A percentile compares a stretch with the other conserved stretches of the same genome.
phyloP scores from a whole-genome alignment of 306 rosid species.

The Lathyrus sativus region DNA sequence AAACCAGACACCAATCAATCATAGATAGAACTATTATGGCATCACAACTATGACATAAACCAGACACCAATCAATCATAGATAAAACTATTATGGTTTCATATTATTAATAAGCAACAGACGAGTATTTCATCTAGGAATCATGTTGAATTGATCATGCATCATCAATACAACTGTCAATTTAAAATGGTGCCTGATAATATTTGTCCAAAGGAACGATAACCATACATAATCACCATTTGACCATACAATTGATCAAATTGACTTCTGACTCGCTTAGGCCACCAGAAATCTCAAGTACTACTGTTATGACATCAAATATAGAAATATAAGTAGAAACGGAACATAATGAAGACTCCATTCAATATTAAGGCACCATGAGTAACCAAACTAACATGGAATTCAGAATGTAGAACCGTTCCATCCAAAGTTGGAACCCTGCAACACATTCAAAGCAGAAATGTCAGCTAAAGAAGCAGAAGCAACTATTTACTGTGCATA shows the following conservation, averaged over 20 bases:
- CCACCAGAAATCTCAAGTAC: constrained; percentile 17
- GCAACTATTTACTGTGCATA: neutral
- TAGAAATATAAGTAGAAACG: constrained; percentile 9
- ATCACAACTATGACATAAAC: constrained; percentile 6
- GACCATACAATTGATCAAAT: constrained; percentile 19
- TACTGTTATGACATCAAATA: constrained; percentile 29
- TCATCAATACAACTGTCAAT: constrained; percentile 24
- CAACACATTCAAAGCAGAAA: constrained; percentile 40
- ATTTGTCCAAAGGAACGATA: constrained; percentile 19
- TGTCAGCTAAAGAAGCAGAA: neutral
- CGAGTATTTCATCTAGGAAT: constrained; percentile 9
- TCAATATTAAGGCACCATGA: constrained; percentile 21
- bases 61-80: neutral
- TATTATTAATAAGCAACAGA: constrained; percentile 13
- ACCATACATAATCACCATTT: constrained; percentile 26
- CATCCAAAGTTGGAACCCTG: constrained; percentile 95
- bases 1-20: neutral
- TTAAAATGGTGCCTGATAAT: constrained; percentile 6
- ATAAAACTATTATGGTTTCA: neutral
- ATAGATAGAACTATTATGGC: neutral
- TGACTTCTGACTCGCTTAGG: constrained; percentile 26
- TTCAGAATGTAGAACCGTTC: constrained; percentile 84
- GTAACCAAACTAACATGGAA: constrained; percentile 17
- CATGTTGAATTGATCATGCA: constrained; percentile 26
- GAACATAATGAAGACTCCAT: constrained; percentile 28